phyloP scores from a whole-genome alignment of 2,329 filamentous ascomycete species.

The Aureobasidium lini region DNA sequence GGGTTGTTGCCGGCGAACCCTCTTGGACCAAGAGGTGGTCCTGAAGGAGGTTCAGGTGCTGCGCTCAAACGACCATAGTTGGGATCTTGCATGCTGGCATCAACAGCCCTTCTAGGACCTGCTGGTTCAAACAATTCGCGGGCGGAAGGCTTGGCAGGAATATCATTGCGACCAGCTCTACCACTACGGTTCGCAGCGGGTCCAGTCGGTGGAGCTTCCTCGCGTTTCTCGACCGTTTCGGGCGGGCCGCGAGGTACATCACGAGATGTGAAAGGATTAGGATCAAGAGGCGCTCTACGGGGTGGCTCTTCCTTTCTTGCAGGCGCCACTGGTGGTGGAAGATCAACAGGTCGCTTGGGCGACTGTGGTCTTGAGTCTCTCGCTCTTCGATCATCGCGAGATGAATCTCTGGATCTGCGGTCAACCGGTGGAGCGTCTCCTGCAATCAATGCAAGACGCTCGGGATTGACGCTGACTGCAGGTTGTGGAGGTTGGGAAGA shows the following conservation, averaged over 20 bases:
- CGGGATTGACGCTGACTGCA: slow-evolving; percentile 32
- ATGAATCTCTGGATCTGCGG: slow-evolving; percentile 14
- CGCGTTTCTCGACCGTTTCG: slow-evolving; percentile 25
- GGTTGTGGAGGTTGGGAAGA: neutral
- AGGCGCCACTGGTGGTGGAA: slow-evolving; percentile 29
- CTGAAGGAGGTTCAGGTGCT: slow-evolving; percentile 45
- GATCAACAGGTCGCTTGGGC: slow-evolving; percentile 26
- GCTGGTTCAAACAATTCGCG: slow-evolving; percentile 25
- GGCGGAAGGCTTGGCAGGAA: slow-evolving; percentile 27
- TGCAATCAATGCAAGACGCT: slow-evolving; percentile 36
- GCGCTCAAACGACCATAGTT: slow-evolving; percentile 44
- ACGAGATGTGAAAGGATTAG: slow-evolving; percentile 15
- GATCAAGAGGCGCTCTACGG: slow-evolving; percentile 20
- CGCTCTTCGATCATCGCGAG: slow-evolving; percentile 21
- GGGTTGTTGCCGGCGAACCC: slow-evolving; percentile 32
- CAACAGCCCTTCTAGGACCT: slow-evolving; percentile 24
- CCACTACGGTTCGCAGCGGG: slow-evolving; percentile 38
- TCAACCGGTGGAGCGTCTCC: slow-evolving; percentile 21
- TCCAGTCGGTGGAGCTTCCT: slow-evolving; percentile 43
- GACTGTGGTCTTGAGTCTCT: slow-evolving; percentile 18
- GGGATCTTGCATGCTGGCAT: slow-evolving; percentile 38
- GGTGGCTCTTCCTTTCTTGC: slow-evolving; percentile 30
- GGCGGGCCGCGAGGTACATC: slow-evolving; percentile 23
- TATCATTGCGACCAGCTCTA: slow-evolving; percentile 21
- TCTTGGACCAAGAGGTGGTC: slow-evolving; percentile 50